These are phyloP conservation scores for Botrytis medusae DNA, from an alignment of 2,329 filamentous ascomycete species.

Conservation along the genomic window DNA sequence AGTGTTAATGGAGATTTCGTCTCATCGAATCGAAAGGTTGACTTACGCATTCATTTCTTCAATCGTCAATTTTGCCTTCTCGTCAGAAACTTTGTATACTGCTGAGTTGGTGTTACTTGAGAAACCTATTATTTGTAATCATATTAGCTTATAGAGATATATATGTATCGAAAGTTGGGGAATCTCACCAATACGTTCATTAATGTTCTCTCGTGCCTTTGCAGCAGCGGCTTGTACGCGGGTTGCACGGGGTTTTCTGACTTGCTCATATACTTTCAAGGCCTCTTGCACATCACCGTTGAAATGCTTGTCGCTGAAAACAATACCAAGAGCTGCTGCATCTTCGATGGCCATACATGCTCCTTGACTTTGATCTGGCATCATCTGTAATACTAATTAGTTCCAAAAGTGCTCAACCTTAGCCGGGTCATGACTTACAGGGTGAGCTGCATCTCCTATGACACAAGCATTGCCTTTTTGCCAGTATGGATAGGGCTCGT, in stretches of 20 bases:
- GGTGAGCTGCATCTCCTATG: slow-evolving; percentile 66
- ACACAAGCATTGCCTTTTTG: slow-evolving; percentile 54
- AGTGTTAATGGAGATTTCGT: not conserved
- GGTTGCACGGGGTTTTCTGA: slow-evolving; percentile 55
- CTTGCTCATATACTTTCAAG: slow-evolving; percentile 51
- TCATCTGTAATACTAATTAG: slow-evolving; percentile 46
- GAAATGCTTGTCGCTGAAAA: slow-evolving; percentile 44
- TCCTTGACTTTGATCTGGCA: slow-evolving; percentile 67
- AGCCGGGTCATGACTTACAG: slow-evolving; percentile 33
- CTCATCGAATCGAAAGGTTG: not conserved
- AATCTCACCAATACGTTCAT: slow-evolving; percentile 62
- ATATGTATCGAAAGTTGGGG: not conserved
- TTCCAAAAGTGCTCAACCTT: not conserved
- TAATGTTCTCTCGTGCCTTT: slow-evolving; percentile 60
- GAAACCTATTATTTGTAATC: slow-evolving; percentile 50
- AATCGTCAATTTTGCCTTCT: slow-evolving; percentile 61
- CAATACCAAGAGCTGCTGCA: slow-evolving; percentile 42
- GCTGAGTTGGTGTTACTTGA: slow-evolving; percentile 56
- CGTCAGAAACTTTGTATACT: slow-evolving; percentile 61
- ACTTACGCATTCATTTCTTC: slow-evolving; percentile 64
- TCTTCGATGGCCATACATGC: slow-evolving; percentile 46
- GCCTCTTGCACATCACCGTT: slow-evolving; percentile 49
- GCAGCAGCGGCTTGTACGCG: slow-evolving; percentile 57
- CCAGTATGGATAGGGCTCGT: slow-evolving; percentile 61
- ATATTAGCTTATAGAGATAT: not conserved